phyloP scores from a whole-genome alignment of 2,329 filamentous ascomycete species.

The Thielaviopsis musarum region DNA sequence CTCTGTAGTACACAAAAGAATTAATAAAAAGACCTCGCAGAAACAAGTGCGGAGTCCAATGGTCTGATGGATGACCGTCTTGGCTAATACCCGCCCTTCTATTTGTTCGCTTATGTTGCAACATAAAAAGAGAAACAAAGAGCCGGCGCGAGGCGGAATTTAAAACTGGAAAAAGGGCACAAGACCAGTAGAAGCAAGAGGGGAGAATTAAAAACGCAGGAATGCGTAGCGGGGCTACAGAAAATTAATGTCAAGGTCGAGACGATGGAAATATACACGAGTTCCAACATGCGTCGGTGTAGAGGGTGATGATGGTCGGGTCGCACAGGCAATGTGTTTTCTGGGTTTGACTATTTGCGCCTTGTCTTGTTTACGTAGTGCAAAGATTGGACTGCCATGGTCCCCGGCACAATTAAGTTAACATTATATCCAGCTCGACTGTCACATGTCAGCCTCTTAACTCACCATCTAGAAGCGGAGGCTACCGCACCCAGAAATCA shows the following conservation, averaged over 20 bases:
- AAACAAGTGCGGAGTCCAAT: not conserved
- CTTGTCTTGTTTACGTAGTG: too few relatives aligned
- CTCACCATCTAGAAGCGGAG: not conserved
- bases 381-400: too few relatives aligned
- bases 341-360: too few relatives aligned
- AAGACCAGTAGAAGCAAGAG: not conserved
- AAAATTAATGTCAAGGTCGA: not conserved
- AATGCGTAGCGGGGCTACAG: not conserved
- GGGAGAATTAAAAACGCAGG: not conserved
- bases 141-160: not conserved
- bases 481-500: not conserved
- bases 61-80: not conserved
- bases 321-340: too few relatives aligned
- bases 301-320: too few relatives aligned
- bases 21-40: not conserved
- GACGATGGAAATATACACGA: not conserved
- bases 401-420: not conserved
- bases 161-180: not conserved
- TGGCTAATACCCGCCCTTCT: not conserved
- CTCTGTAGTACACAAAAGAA: not conserved
- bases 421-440: not conserved
- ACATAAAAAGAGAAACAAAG: not conserved
- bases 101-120: not conserved
- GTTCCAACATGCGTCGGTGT: not conserved
- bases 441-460: not conserved